These are phyloP conservation scores for peach (Prunus persica) DNA, from an alignment of 306 rosid species.

Conservation along the genomic window Prunus_persica_NCBIv2 NC_034016.1:18260501-18261000, in stretches of 20 bases:
- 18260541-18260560: not conserved
- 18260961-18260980: not conserved
- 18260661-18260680: not conserved
- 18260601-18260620: not conserved
- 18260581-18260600: not conserved
- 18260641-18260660: not conserved
- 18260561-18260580: not conserved
- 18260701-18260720: not conserved
- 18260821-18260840: not conserved
- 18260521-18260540: conserved; percentile 5
- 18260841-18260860: not conserved
- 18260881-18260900: not conserved
- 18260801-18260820: not conserved
- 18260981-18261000: not conserved
- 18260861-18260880: not conserved
- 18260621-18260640: not conserved
- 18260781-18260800: not conserved
- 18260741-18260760: not conserved
- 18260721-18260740: not conserved
- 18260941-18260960: conserved; percentile 8
- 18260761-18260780: not conserved
- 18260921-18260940: not conserved
- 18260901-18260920: not conserved
- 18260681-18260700: not conserved
- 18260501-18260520: not conserved